Evolutionary conservation across 352 stramenopile species (phyloP), one percentile per base, ranked within the genome.

Genomic region (Pythium pyrilobum): DNA sequence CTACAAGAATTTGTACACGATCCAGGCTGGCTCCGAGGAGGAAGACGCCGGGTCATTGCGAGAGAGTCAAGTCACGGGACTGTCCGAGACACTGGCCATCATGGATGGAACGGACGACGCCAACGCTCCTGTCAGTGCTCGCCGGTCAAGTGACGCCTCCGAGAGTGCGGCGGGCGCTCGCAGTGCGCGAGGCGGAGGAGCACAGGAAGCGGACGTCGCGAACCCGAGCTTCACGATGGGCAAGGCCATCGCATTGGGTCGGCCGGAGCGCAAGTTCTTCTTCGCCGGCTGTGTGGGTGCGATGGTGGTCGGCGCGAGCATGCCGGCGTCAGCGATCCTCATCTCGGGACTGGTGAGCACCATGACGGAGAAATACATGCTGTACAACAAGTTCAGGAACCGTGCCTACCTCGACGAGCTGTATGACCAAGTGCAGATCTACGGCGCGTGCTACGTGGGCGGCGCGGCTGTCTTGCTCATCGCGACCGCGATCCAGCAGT

Each of bases 241-340:
- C 15, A 59, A 67, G 20, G 60, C 53, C 4, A 47, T 63, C 4
- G 42, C 52, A 0, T 39, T 67, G 11, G 43, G 46, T 1, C 15
- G 4, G 50, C 71, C 74, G 0, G 77, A 87, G 39, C 66, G 62
- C 2, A 56, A 40, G 7, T 70, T 69, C 34, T 60, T 87, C 29
- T 4, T 67, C 4, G n/a, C 64, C 7, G 70, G 72, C 3, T 52
- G 76, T 2, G 9, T 62, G 6, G 58, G 64, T 4, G 67, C 77
- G 0, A 64, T 68, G 4, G 27, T 81, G 0, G 39, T 71, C 4
- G 74, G 72, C 2, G 49, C 76, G 13, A 62, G 52, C 5, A 61
- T 61, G 29, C 74, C 77, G 2, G 45, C 39, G n/a, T 63, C 56
- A 11, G 56, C 62, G 21, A 43, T 66, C 12, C 47, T 69, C 21